Evolutionary conservation across 176 grass and related monocot species (phyloP).

Genomic region (Ensete glaucum): DNA sequence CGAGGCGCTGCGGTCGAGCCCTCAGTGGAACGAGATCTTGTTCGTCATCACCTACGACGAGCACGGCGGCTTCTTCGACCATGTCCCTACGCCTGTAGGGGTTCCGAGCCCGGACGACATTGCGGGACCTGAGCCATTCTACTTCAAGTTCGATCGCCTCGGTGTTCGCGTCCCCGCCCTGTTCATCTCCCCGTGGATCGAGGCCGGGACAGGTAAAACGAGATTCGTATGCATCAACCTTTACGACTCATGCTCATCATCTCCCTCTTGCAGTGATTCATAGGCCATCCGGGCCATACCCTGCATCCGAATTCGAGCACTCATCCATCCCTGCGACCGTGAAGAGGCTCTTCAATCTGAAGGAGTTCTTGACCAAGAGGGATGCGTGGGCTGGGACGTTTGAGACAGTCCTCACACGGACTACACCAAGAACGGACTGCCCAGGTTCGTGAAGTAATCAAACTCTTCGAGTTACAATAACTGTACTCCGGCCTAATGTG

Average conservation of each 20-base stretch:
- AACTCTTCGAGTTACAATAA: background rate
- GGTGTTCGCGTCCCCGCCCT: conserved; percentile 65
- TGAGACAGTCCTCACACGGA: conserved; percentile 49
- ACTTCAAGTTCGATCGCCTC: conserved; percentile 67
- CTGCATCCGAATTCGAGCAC: conserved; percentile 71
- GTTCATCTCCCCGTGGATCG: conserved; percentile 74
- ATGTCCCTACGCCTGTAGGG: conserved; percentile 47
- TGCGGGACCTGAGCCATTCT: conserved; percentile 33
- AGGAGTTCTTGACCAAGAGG: conserved; percentile 57
- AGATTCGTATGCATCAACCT: background rate
- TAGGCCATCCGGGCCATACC: conserved; percentile 31
- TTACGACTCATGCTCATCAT: background rate
- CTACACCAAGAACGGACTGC: conserved; percentile 55
- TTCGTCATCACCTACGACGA: conserved; percentile 79
- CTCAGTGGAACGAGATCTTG: conserved; percentile 61
- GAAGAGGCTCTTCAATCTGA: conserved; percentile 79
- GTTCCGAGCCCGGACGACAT: conserved; percentile 5
- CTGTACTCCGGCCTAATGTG: background rate
- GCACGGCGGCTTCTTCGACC: conserved; percentile 82
- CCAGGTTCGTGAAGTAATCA: conserved; percentile 26
- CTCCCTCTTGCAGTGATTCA: conserved; percentile 37
- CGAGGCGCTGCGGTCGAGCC: conserved; percentile 48
- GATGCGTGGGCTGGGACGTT: conserved; percentile 77
- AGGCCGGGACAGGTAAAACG: conserved; percentile 40
- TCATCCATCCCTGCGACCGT: conserved; percentile 73